phyloP scores from a whole-genome alignment of 257 asterid genomes.

The Solanum sejunctum region DNA sequence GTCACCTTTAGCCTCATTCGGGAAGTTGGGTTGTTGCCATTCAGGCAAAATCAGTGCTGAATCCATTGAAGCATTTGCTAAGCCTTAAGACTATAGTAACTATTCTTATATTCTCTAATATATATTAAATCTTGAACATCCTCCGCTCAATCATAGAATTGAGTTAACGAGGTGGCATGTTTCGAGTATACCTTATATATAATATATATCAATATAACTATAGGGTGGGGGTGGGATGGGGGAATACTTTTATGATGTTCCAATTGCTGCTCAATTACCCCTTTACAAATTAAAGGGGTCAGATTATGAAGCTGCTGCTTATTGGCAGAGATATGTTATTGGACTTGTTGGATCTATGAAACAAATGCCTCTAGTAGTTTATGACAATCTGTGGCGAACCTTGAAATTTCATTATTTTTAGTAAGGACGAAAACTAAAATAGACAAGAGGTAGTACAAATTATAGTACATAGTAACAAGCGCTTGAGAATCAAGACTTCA shows the following conservation, averaged over 20 bases:
- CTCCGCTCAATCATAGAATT: neutral
- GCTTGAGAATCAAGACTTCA: too few species aligned
- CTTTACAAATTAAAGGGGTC: neutral
- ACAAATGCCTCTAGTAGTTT: neutral
- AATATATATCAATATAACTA: neutral
- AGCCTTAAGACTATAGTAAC: constrained; percentile 5
- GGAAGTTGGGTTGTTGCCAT: constrained; percentile 32
- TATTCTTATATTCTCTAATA: neutral
- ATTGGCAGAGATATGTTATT: neutral
- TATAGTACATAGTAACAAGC: too few species aligned
- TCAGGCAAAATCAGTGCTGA: constrained; percentile 48
- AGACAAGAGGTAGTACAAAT: too few species aligned
- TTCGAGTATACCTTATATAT: neutral
- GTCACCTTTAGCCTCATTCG: constrained; percentile 48
- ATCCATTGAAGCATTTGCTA: constrained; percentile 26
- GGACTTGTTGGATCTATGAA: neutral
- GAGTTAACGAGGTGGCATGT: neutral
- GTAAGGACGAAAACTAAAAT: too few species aligned
- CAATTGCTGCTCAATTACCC: neutral
- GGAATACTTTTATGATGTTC: neutral
- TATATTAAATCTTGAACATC: neutral
- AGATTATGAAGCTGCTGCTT: neutral
- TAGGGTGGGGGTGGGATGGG: neutral
- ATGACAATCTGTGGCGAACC: neutral
- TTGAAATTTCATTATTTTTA: neutral